Conservation (phyloP, 768 basidiomycete species). For the Melanogaster broomeanus region DNA sequence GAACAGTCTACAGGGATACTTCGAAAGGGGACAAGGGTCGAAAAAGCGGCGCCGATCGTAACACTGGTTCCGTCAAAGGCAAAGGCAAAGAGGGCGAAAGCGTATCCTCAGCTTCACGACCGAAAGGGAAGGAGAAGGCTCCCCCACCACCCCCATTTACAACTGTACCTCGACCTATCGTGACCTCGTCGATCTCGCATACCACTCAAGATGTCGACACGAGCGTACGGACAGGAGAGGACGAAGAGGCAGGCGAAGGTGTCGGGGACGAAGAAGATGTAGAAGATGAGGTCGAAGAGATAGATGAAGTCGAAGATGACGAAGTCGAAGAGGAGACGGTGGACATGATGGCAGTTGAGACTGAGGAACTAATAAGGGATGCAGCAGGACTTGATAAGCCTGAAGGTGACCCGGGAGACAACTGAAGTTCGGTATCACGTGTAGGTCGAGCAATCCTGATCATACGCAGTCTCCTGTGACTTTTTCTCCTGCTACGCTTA, state of each 20-base stretch:
- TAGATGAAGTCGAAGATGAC: constrained; percentile 33
- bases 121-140: constrained; percentile 34
- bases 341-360: constrained; percentile 46
- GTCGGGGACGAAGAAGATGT: constrained; percentile 32
- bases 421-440: constrained; percentile 5
- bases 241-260: constrained; percentile 34
- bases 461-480: not conserved
- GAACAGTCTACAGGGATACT: constrained; percentile 63
- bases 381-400: constrained; percentile 37
- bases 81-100: constrained; percentile 38
- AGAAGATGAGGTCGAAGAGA: constrained; percentile 25
- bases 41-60: constrained; percentile 27
- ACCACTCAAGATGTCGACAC: constrained; percentile 26
- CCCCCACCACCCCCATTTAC: constrained; percentile 28
- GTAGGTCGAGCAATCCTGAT: not conserved
- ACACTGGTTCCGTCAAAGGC: constrained; percentile 18
- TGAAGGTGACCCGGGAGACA: constrained; percentile 7
- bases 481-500: not conserved
- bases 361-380: constrained; percentile 44
- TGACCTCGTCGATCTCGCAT: constrained; percentile 30
- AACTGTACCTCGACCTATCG: constrained; percentile 27
- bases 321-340: constrained; percentile 41
- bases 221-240: constrained; percentile 23
- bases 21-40: constrained; percentile 60
- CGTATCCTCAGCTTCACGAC: constrained; percentile 27